Evolutionary conservation across 495 filamentous ascomycete genomes (phyloP).

Genomic region (Oleoguttula mirabilis): DNA sequence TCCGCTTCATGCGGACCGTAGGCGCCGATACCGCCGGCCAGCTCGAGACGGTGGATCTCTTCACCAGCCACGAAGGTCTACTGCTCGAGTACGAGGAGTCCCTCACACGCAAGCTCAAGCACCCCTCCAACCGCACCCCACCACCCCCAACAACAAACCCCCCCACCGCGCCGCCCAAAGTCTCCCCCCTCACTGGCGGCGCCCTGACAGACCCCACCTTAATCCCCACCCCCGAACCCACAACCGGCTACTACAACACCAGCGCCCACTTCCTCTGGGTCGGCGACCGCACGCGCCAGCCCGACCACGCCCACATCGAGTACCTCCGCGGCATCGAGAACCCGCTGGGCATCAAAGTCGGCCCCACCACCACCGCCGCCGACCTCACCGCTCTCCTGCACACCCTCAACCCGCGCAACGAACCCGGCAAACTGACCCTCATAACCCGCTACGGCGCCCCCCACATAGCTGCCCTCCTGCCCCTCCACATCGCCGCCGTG

Average conservation of each 20-base stretch:
- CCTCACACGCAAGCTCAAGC: slow-evolving; percentile 62
- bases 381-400: slow-evolving; percentile 70
- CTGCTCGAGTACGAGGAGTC: slow-evolving; percentile 89
- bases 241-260: slow-evolving; percentile 63
- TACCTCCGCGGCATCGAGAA: slow-evolving; percentile 95
- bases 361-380: slow-evolving; percentile 60
- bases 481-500: slow-evolving; percentile 76
- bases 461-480: slow-evolving; percentile 58
- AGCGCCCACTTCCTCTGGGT: slow-evolving; percentile 98
- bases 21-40: slow-evolving; percentile 77
- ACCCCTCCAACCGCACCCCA: slow-evolving; percentile 36
- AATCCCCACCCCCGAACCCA: slow-evolving; percentile 24
- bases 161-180: slow-evolving; percentile 4
- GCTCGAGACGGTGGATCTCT: slow-evolving; percentile 89
- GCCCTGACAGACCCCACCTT: slow-evolving; percentile 4
- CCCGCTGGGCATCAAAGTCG: slow-evolving; percentile 91
- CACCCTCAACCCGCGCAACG: slow-evolving; percentile 67
- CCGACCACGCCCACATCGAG: slow-evolving; percentile 87
- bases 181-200: slow-evolving; percentile 15
- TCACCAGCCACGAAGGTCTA: slow-evolving; percentile 87
- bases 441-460: slow-evolving; percentile 86
- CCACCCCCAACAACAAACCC: background rate
- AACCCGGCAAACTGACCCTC: slow-evolving; percentile 83
- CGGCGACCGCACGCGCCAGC: slow-evolving; percentile 85
- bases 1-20: slow-evolving; percentile 90